Base-by-base conservation (phyloP, 306 rosid species). In the Acacia melanoxylon region DNA sequence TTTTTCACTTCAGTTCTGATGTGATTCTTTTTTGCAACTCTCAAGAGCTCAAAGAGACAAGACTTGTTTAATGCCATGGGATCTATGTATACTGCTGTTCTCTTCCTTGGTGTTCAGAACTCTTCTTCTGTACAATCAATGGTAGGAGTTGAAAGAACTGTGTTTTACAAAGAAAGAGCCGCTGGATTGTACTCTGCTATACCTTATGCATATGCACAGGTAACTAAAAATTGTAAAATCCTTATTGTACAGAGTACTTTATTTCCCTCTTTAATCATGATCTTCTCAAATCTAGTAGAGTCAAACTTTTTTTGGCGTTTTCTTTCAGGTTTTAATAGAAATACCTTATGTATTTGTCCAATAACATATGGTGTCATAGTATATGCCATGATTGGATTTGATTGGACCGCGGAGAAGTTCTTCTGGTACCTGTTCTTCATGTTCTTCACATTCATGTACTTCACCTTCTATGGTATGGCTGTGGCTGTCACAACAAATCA, bases 131-230 rank as follows among this genome's bases (percentile, higher is more conserved):
- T 89, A 35, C 94, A 91, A 20, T 91, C 94, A 0, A 87, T 91
- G 78, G 81, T 91, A 27, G 89, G 89, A 0, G 84, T 91, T 46
- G 94, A 91, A 80, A 85, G 92, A 68, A 84, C 87, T 7, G 92
- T 91, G 49, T 88, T 88, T 77, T 87, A 91, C 48, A 76, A 92
- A 80, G 94, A 91, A 86, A 85, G 72, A 56, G 92, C 92, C 5
- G 94, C 94, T 2, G 92, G 92, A 79, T 85, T 91, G 91, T 89
- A 85, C 78, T 87, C 94, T 41, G 89, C 91, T 54, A 84, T 91
- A 69, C 89, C 94, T 68, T 91, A 89, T 87, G 94, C 94, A 65
- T 80, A 82, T 74, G 74, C 92, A 65, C 92, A 90, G 90, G 94
- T 88, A 78, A 73, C 44, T 35, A 45, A 46, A 22, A 63, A 19